A percentile compares a stretch with the other conserved stretches of the same genome.
phyloP scores from a whole-genome alignment of 306 rosid species.

The Luffa acutangula region DNA sequence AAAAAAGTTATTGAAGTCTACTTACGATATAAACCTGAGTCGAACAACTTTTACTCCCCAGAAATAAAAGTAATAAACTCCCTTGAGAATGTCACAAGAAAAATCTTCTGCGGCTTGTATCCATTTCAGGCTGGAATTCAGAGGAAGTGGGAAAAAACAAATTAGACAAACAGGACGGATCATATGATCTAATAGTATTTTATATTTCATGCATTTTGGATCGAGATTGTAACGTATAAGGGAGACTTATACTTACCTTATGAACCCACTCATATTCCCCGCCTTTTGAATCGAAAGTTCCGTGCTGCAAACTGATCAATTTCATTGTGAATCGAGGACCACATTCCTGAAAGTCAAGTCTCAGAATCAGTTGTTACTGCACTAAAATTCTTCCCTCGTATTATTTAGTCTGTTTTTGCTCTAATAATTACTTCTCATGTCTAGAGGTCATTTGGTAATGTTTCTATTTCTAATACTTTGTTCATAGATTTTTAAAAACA shows the following conservation, averaged over 20 bases:
- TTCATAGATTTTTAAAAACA: too few species aligned
- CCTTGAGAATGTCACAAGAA: constrained; percentile 39
- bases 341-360: constrained; percentile 53
- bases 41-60: background rate
- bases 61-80: background rate
- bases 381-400: background rate
- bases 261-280: constrained; percentile 96
- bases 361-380: background rate
- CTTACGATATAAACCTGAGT: background rate
- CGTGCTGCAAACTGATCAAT: constrained; percentile 67
- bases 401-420: background rate
- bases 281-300: constrained; percentile 73
- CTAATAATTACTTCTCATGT: background rate
- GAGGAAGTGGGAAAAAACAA: constrained; percentile 5
- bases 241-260: constrained; percentile 43
- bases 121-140: constrained; percentile 78
- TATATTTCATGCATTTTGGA: background rate
- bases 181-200: background rate
- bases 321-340: constrained; percentile 90
- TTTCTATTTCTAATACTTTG: too few species aligned
- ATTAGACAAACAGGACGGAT: background rate
- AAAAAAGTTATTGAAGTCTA: background rate
- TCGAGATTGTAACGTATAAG: background rate
- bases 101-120: constrained; percentile 94
- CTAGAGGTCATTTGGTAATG: too few species aligned